A percentile compares a stretch with the other conserved stretches of the same genome.
These are phyloP conservation scores for Misopates orontium DNA, from an alignment of 257 asterid genomes.

Conservation along the genomic window DNA sequence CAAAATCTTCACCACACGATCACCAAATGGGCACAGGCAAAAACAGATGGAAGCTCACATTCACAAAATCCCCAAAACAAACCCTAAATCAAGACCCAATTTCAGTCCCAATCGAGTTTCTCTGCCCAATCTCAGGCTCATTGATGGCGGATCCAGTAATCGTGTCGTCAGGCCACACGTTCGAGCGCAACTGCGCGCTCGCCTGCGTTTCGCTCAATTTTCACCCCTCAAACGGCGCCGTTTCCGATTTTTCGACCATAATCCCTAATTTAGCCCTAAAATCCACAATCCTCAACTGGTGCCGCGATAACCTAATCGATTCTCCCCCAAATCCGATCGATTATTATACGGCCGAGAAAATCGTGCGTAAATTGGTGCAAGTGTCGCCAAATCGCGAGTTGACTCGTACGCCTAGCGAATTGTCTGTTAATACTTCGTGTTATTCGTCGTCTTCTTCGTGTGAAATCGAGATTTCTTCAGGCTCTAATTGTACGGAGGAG, in stretches of 20 bases:
- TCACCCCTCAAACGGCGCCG: conserved; percentile 56
- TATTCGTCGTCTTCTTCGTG: conserved; percentile 59
- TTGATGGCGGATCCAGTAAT: conserved; percentile 94
- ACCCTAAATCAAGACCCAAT: conserved; percentile 16
- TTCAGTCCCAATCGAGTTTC: conserved; percentile 53
- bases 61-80: conserved; percentile 44
- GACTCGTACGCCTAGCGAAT: no score
- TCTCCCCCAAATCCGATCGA: conserved; percentile 40
- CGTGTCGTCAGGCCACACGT: conserved; percentile 82
- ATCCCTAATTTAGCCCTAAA: conserved; percentile 87
- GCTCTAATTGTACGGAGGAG: conserved; percentile 40
- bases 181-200: conserved; percentile 71
- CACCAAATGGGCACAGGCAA: neutral
- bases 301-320: conserved; percentile 60
- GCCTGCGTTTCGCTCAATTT: conserved; percentile 74
- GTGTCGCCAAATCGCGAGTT: neutral
- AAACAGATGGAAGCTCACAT: conserved; percentile 7
- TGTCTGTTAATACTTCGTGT: conserved; percentile 36
- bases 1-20: no score
- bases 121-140: conserved; percentile 70
- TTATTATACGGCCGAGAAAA: conserved; percentile 41
- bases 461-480: conserved; percentile 42
- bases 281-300: conserved; percentile 74
- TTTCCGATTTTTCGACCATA: conserved; percentile 61
- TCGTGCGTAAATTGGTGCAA: conserved; percentile 40